Conservation (phyloP, 768 basidiomycete genomes). For the Kwoniella dejecticola region DNA sequence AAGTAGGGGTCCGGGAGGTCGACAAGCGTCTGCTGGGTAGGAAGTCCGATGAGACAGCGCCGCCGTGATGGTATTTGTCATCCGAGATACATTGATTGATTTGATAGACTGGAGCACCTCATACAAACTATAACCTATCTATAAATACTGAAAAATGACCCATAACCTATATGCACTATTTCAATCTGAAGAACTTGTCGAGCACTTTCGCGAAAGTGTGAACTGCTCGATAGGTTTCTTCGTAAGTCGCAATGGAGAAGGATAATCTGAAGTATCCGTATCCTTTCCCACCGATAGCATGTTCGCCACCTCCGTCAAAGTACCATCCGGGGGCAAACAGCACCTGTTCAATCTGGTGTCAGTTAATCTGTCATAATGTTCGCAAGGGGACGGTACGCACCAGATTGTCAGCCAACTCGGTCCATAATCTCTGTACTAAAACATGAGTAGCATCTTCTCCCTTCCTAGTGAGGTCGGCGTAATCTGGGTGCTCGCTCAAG, state of each 20-base stretch:
- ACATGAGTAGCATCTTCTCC: slow-evolving; percentile 54
- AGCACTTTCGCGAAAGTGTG: slow-evolving; percentile 47
- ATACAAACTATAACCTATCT: too few relatives aligned
- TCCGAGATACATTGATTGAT: too few relatives aligned
- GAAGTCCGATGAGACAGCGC: too few relatives aligned
- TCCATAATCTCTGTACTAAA: slow-evolving; percentile 65
- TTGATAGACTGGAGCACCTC: too few relatives aligned
- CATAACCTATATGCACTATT: background rate
- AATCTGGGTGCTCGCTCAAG: slow-evolving; percentile 63
- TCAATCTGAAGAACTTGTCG: slow-evolving; percentile 45
- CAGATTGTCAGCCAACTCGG: slow-evolving; percentile 57
- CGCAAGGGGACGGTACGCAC: slow-evolving; percentile 20
- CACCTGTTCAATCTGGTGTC: slow-evolving; percentile 54
- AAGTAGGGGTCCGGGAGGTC: too few relatives aligned
- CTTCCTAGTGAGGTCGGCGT: slow-evolving; percentile 40
- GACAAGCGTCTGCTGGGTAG: too few relatives aligned
- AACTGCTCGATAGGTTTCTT: slow-evolving; percentile 46
- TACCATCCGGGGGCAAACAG: slow-evolving; percentile 67
- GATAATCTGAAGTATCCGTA: slow-evolving; percentile 55
- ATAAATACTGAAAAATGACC: background rate
- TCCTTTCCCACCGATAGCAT: slow-evolving; percentile 47
- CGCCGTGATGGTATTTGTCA: too few relatives aligned
- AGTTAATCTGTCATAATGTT: background rate
- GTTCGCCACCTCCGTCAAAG: slow-evolving; percentile 52
- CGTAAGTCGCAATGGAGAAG: slow-evolving; percentile 54